phyloP scores from a whole-genome alignment of 75 land plant species.

The Pinus albicaulis region DNA sequence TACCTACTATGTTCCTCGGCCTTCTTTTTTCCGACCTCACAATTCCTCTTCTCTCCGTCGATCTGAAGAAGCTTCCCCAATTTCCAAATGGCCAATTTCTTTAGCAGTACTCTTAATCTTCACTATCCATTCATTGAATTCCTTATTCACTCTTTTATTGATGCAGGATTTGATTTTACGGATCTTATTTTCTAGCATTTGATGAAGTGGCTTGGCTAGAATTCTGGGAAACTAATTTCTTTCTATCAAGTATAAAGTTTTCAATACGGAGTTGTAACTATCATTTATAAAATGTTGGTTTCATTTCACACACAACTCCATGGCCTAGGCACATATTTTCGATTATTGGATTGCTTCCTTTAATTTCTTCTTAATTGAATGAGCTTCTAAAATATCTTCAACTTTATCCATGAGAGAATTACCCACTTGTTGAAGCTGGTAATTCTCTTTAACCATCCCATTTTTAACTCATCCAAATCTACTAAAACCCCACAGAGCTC shows the following conservation, averaged over 20 bases:
- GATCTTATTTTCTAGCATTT: too few relatives aligned
- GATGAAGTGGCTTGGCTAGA: conserved; percentile 55
- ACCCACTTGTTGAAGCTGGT: conserved; percentile 58
- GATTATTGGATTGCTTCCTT: conserved; percentile 40
- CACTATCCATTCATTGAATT: too few relatives aligned
- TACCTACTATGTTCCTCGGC: too few relatives aligned
- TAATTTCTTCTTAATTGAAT: conserved; percentile 51
- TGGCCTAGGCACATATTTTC: conserved; percentile 36
- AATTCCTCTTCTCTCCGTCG: too few relatives aligned
- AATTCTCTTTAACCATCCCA: conserved; percentile 64
- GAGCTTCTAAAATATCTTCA: conserved; percentile 4
- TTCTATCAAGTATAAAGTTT: conserved; percentile 65
- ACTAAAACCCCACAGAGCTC: conserved; percentile 53
- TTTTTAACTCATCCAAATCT: conserved; percentile 62
- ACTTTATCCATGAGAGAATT: too few relatives aligned
- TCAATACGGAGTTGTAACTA: conserved; percentile 83
- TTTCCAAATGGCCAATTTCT: too few relatives aligned
- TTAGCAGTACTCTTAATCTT: too few relatives aligned
- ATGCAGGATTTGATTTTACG: too few relatives aligned
- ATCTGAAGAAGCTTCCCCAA: too few relatives aligned
- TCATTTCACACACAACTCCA: conserved; percentile 60
- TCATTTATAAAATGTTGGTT: conserved; percentile 82
- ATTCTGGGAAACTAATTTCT: conserved; percentile 31
- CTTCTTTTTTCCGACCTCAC: conserved; percentile 52
- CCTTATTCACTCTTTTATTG: too few relatives aligned